Conservation (phyloP, 2,329 filamentous ascomycete genomes). For the Verticillium zaregamsianum region DNA sequence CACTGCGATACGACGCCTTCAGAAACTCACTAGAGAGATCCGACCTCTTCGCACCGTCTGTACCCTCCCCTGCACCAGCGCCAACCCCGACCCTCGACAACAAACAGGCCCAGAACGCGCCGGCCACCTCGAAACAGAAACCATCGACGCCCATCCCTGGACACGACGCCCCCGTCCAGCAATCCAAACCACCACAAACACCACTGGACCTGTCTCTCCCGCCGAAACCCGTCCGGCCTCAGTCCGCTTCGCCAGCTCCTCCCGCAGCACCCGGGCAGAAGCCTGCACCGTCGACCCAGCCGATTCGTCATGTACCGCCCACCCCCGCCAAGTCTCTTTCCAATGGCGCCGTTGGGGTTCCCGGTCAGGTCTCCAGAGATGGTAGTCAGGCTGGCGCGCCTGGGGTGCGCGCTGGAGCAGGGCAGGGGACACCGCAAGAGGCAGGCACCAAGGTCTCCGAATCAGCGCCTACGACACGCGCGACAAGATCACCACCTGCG, state of each 20-base stretch:
- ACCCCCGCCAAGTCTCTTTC: not conserved
- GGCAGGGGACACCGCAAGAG: not conserved
- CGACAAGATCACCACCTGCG: not conserved
- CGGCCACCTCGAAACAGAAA: not conserved
- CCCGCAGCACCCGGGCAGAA: not conserved
- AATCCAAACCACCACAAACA: not conserved
- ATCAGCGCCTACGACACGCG: not conserved
- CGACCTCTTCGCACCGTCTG: slow-evolving; percentile 8
- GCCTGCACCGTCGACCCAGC: not conserved
- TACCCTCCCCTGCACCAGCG: not conserved
- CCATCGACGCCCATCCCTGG: not conserved
- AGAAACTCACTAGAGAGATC: slow-evolving; percentile 31
- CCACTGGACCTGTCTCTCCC: not conserved
- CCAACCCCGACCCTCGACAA: slow-evolving; percentile 12
- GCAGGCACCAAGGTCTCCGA: not conserved
- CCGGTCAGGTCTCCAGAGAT: not conserved
- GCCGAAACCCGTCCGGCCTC: not conserved
- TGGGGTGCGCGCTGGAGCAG: not conserved
- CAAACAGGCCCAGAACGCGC: not conserved
- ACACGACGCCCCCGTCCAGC: not conserved
- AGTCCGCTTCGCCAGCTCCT: not conserved
- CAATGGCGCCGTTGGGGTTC: not conserved
- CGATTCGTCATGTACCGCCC: not conserved
- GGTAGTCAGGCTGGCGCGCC: not conserved
- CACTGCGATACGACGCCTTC: slow-evolving; percentile 37